Percentiles rank a stretch among this genome's conserved stretches.
These are phyloP conservation scores for Bidens hawaiensis DNA, from an alignment of 140 eudicot genomes.

Conservation along the genomic window DNA sequence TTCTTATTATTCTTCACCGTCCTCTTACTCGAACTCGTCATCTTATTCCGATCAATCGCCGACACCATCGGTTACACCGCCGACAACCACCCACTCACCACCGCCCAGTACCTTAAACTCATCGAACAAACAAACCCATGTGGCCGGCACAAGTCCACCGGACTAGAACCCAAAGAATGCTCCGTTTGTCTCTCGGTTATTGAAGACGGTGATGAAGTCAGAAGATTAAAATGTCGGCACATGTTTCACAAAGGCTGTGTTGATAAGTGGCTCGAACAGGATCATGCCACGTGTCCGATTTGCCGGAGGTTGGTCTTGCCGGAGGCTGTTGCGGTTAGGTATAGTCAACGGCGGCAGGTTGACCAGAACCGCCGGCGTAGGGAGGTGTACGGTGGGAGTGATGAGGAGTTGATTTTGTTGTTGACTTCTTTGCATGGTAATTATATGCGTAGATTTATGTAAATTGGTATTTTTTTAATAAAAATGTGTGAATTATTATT, in stretches of 20 bases:
- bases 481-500: too few species aligned
- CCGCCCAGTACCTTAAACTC: conserved; percentile 47
- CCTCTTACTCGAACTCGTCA: conserved; percentile 39
- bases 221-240: conserved; percentile 43
- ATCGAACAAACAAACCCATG: conserved; percentile 50
- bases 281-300: conserved; percentile 61
- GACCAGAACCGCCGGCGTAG: conserved; percentile 20
- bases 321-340: conserved; percentile 43
- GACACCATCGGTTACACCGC: neutral
- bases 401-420: conserved; percentile 54
- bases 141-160: conserved; percentile 17
- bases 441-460: conserved; percentile 48
- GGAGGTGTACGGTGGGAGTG: conserved; percentile 45
- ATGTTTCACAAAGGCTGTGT: conserved; percentile 54
- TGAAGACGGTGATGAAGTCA: conserved; percentile 49
- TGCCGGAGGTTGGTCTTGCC: conserved; percentile 59
- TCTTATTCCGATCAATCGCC: conserved; percentile 31
- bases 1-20: conserved; percentile 40
- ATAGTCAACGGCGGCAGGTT: conserved; percentile 25
- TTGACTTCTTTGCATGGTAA: conserved; percentile 58
- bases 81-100: conserved; percentile 32
- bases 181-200: conserved; percentile 47
- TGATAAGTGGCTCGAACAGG: conserved; percentile 60
- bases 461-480: too few species aligned
- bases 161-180: conserved; percentile 31